Evolutionary conservation across 2,329 filamentous ascomycete species (phyloP).

Genomic region (Botrytis tulipae): DNA sequence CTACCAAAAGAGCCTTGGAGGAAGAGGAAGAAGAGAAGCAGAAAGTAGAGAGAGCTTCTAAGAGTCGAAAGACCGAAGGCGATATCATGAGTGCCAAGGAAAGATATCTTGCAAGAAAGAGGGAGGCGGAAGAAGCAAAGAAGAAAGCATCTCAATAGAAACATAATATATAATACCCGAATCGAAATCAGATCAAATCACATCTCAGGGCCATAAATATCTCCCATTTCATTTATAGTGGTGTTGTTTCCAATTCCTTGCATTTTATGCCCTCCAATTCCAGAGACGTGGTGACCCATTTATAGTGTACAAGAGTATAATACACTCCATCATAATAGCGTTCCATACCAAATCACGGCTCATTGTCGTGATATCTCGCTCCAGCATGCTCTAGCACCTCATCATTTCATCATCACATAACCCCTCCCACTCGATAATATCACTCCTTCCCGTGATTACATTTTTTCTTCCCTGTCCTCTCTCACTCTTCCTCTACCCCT

Average conservation of each 20-base stretch:
- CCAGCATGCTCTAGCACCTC: neutral
- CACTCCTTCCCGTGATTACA: neutral
- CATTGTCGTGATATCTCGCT: neutral
- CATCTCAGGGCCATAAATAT: neutral
- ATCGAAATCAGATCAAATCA: neutral
- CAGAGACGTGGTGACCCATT: neutral
- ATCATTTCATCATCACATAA: neutral
- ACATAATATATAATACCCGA: neutral
- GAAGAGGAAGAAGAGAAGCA: constrained; percentile 64
- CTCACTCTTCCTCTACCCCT: neutral
- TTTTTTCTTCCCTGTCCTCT: too few species aligned
- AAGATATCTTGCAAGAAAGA: constrained; percentile 75
- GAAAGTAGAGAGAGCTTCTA: constrained; percentile 62
- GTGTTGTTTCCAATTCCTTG: constrained; percentile 8
- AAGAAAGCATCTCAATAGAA: constrained; percentile 42
- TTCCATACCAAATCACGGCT: neutral
- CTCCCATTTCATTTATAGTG: neutral
- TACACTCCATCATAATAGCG: constrained; percentile 2
- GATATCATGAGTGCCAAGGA: constrained; percentile 78
- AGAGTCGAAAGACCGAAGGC: constrained; percentile 73
- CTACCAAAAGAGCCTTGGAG: constrained; percentile 68
- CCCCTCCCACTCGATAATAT: neutral
- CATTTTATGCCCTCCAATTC: neutral
- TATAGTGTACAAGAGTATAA: constrained; percentile 20
- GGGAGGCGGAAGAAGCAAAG: constrained; percentile 68